Conservation (phyloP, 1,139 yeast genomes). For the Chernovozyma aurita region DNA sequence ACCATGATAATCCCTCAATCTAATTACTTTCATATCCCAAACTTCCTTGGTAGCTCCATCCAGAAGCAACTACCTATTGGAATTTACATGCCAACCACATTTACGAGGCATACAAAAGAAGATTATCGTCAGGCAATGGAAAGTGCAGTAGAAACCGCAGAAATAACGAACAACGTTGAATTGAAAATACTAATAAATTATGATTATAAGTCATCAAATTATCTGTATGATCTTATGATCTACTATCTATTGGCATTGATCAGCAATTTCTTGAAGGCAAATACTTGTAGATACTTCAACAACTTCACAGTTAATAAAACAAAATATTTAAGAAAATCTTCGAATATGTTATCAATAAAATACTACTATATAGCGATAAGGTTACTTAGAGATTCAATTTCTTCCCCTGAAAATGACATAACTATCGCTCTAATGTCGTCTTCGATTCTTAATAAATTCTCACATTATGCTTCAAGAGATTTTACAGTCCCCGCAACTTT, state of each 20-base stretch:
- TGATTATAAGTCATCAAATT: not conserved
- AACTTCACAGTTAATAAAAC: conserved; percentile 6
- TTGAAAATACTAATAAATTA: conserved; percentile 1
- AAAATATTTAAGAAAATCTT: conserved; percentile 9
- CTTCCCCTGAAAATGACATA: conserved; percentile 14
- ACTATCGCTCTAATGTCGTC: conserved; percentile 20
- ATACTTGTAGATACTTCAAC: conserved; percentile 18
- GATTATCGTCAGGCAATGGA: not conserved
- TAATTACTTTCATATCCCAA: too few relatives aligned
- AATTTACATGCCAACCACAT: not conserved
- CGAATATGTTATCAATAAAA: conserved; percentile 13
- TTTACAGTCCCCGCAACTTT: conserved; percentile 19
- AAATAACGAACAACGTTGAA: conserved; percentile 3
- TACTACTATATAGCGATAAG: conserved; percentile 21
- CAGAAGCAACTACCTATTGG: not conserved
- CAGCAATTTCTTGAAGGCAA: conserved; percentile 17
- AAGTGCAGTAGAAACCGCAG: not conserved
- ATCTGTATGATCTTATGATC: not conserved
- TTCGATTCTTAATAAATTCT: conserved; percentile 21
- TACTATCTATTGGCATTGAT: conserved; percentile 17
- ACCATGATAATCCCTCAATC: too few relatives aligned
- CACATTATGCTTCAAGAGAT: conserved; percentile 21
- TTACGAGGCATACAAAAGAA: not conserved
- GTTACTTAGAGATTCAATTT: conserved; percentile 14
- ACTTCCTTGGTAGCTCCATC: too few relatives aligned